A percentile compares a stretch with the other conserved stretches of the same genome.
Conservation (phyloP, 495 filamentous ascomycete species). For the Emericellopsis terricola region DNA sequence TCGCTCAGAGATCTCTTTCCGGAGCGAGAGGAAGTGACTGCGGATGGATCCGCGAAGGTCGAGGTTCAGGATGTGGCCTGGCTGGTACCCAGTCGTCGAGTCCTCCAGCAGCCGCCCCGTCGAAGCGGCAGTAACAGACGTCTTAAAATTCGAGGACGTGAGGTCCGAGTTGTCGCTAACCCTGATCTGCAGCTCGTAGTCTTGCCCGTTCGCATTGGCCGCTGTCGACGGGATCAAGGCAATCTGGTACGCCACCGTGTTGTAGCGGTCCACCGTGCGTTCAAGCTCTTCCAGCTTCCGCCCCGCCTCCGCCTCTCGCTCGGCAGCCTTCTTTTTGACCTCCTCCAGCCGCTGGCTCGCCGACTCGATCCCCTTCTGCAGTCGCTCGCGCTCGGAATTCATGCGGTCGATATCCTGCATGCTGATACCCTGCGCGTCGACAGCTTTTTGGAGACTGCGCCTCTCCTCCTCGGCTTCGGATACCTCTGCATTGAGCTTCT, state of each 20-base stretch:
- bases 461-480: constrained; percentile 65
- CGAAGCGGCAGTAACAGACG: constrained; percentile 22
- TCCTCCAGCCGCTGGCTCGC: constrained; percentile 61
- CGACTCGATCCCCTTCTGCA: constrained; percentile 67
- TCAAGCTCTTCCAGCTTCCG: constrained; percentile 78
- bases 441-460: constrained; percentile 56
- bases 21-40: constrained; percentile 52
- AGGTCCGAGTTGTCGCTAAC: constrained; percentile 58
- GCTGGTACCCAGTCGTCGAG: constrained; percentile 68
- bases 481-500: constrained; percentile 59
- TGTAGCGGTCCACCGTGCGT: constrained; percentile 70
- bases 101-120: constrained; percentile 59
- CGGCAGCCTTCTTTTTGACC: constrained; percentile 57
- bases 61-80: constrained; percentile 67
- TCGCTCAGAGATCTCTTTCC: constrained; percentile 78
- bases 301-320: constrained; percentile 70
- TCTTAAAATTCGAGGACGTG: constrained; percentile 43
- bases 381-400: constrained; percentile 81
- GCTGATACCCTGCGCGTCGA: constrained; percentile 84
- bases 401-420: constrained; percentile 97
- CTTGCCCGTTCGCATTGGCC: constrained; percentile 61
- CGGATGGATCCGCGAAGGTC: constrained; percentile 73
- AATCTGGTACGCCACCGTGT: constrained; percentile 82
- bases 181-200: constrained; percentile 65
- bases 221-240: constrained; percentile 74